Evolutionary conservation across 2,329 filamentous ascomycete genomes (phyloP).

Genomic region (Fusarium cyanostomum): DNA sequence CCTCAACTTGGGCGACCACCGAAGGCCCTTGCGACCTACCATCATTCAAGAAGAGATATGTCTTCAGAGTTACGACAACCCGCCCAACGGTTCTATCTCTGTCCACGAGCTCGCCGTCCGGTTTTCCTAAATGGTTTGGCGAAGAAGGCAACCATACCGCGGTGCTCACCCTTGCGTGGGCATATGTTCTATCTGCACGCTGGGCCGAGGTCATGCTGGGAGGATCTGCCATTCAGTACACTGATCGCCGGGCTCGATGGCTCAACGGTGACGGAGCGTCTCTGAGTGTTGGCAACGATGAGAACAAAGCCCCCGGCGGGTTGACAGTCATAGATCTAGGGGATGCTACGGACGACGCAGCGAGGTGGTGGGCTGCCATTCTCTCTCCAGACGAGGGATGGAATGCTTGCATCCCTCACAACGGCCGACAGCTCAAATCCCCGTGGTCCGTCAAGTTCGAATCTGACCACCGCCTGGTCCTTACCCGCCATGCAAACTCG

Average conservation of each 20-base stretch:
- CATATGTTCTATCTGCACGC: conserved; percentile 23
- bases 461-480: background rate
- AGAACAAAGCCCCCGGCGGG: background rate
- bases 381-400: background rate
- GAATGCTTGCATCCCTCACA: background rate
- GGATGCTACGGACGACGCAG: background rate
- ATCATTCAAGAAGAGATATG: background rate
- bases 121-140: background rate
- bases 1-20: conserved; percentile 2
- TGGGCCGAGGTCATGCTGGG: conserved; percentile 23
- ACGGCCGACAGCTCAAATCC: background rate
- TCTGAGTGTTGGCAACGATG: background rate
- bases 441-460: background rate
- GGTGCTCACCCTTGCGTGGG: conserved; percentile 28
- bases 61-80: background rate
- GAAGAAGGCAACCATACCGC: background rate
- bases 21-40: background rate
- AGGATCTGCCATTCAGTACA: background rate
- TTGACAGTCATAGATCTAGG: background rate
- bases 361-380: background rate
- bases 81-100: background rate
- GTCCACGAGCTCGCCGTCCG: background rate
- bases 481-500: background rate
- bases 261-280: background rate
- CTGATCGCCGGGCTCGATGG: background rate